phyloP scores from a whole-genome alignment of 2,329 filamentous ascomycete genomes.

The Neoascochyta sp. region DNA sequence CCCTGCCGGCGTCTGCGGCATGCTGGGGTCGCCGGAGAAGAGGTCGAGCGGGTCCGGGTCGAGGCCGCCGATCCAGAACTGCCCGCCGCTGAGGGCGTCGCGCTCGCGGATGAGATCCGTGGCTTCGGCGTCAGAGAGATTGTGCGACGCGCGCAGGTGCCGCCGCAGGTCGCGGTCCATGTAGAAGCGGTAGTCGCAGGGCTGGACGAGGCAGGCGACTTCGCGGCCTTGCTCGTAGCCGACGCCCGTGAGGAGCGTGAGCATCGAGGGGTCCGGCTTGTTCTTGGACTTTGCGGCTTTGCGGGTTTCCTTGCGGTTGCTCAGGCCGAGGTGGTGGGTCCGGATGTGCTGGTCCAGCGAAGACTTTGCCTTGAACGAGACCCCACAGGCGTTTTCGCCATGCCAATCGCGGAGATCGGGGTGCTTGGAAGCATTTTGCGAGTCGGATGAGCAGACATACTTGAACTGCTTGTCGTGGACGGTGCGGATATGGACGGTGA shows the following conservation, averaged over 20 bases:
- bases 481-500: constrained; percentile 72
- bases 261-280: constrained; percentile 23
- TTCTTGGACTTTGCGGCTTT: constrained; percentile 38
- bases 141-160: constrained; percentile 50
- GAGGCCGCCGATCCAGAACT: constrained; percentile 46
- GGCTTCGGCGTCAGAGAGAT: constrained; percentile 32
- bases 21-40: constrained; percentile 17
- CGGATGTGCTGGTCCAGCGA: constrained; percentile 81
- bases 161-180: constrained; percentile 56
- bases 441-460: constrained; percentile 79
- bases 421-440: constrained; percentile 50
- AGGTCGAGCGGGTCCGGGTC: constrained; percentile 16
- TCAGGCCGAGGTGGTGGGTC: constrained; percentile 70
- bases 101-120: constrained; percentile 40
- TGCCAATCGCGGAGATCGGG: constrained; percentile 60
- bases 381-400: constrained; percentile 66
- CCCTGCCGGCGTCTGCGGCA: constrained; percentile 35
- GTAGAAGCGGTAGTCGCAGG: constrained; percentile 55
- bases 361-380: constrained; percentile 71
- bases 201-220: constrained; percentile 51
- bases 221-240: constrained; percentile 50
- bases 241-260: constrained; percentile 53
- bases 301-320: constrained; percentile 37
- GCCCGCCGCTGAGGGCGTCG: constrained; percentile 41
- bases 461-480: constrained; percentile 70